phyloP scores from a whole-genome alignment of 768 basidiomycete species.

The Leccinellum rugosiceps region DNA sequence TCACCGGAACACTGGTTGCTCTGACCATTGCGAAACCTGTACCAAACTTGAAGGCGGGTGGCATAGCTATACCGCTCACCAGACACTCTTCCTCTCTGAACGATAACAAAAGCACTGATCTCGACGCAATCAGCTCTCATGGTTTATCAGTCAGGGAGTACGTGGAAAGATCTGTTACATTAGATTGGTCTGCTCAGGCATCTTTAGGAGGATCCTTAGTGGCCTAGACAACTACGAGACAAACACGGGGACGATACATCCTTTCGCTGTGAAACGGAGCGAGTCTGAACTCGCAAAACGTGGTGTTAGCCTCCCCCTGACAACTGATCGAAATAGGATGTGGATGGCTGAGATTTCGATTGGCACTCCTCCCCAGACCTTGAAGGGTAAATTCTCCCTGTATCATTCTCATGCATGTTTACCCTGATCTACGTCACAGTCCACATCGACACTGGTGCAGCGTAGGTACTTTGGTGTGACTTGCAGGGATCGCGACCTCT shows the following conservation, averaged over 20 bases:
- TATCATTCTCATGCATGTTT: background rate
- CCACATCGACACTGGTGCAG: too few species aligned
- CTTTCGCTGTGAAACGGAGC: background rate
- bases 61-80: background rate
- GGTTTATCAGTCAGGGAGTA: background rate
- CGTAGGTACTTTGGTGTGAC: too few species aligned
- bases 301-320: too few species aligned
- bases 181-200: background rate
- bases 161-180: background rate
- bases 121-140: background rate
- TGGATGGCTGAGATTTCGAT: background rate
- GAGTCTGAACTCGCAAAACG: background rate
- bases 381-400: background rate
- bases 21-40: background rate
- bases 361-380: background rate
- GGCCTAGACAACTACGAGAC: background rate
- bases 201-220: background rate
- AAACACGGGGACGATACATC: background rate
- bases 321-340: too few species aligned
- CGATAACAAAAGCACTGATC: background rate
- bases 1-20: background rate
- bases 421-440: background rate
- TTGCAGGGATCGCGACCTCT: too few species aligned
- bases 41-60: background rate
- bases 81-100: background rate